phyloP scores from a whole-genome alignment of 768 basidiomycete genomes.

The Rhizopogon vesiculosus region DNA sequence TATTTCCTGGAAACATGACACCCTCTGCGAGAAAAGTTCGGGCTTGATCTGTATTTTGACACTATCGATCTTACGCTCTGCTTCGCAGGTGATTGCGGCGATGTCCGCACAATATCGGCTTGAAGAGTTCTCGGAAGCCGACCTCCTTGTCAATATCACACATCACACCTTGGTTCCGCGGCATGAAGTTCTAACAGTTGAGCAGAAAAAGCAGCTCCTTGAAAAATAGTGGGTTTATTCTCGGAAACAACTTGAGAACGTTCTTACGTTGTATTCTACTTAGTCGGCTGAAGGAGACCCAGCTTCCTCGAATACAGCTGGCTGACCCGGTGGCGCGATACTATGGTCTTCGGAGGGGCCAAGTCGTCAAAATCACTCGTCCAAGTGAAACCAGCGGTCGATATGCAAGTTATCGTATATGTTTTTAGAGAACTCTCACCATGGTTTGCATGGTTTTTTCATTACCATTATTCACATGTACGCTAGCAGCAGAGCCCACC shows the following conservation, averaged over 20 bases:
- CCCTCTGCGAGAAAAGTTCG: conserved; percentile 91
- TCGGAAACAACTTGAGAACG: conserved; percentile 5
- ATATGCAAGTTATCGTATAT: conserved; percentile 89
- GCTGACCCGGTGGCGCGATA: conserved; percentile 98
- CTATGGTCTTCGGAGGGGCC: conserved; percentile 91
- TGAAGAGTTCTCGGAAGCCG: conserved; percentile 96
- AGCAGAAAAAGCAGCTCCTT: conserved; percentile 83
- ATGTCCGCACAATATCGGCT: conserved; percentile 84
- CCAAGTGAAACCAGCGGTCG: conserved; percentile 96
- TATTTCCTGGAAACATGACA: conserved; percentile 95
- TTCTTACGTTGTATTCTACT: conserved; percentile 1
- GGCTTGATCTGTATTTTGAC: background rate
- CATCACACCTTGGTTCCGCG: conserved; percentile 92
- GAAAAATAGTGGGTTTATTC: conserved; percentile 82
- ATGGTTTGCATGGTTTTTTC: background rate
- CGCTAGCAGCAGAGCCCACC: background rate
- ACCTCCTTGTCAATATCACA: conserved; percentile 95
- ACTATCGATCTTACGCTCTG: background rate
- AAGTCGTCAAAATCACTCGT: conserved; percentile 97
- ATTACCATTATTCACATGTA: conserved; percentile 1
- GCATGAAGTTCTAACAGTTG: conserved; percentile 80
- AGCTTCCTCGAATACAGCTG: conserved; percentile 93
- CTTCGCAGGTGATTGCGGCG: conserved; percentile 77
- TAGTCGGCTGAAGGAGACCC: conserved; percentile 96
- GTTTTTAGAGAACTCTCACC: conserved; percentile 48